A percentile compares a stretch with the other conserved stretches of the same genome.
Evolutionary conservation across 345 rosid species (phyloP).

Genomic region (Stellera chamaejasme): DNA sequence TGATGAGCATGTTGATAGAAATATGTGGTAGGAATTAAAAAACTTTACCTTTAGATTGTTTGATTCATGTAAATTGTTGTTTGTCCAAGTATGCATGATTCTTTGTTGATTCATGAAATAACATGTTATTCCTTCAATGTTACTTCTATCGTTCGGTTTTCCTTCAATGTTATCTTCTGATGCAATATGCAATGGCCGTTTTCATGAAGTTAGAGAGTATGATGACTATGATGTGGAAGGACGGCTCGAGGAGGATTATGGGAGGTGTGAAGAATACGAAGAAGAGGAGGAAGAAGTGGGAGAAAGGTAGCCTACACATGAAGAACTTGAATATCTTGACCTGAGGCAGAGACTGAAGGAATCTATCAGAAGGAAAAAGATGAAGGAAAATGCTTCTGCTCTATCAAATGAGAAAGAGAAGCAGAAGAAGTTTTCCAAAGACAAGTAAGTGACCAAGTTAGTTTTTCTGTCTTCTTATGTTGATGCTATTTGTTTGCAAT

Average conservation of each 20-base stretch:
- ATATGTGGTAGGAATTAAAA: no score
- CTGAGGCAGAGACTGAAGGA: conserved; percentile 64
- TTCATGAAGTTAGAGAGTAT: conserved; percentile 34
- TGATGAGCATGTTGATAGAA: no score
- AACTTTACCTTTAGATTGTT: no score
- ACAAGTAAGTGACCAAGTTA: conserved; percentile 41
- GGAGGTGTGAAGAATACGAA: conserved; percentile 22
- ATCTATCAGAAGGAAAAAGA: conserved; percentile 37
- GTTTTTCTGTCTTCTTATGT: background rate
- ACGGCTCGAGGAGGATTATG: conserved; percentile 28
- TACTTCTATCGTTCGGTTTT: no score
- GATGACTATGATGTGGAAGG: conserved; percentile 47
- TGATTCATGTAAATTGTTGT: no score
- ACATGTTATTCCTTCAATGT: no score
- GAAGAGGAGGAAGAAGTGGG: conserved; percentile 27
- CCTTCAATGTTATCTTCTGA: no score
- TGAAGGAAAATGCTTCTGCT: conserved; percentile 34
- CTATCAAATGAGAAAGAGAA: conserved; percentile 29
- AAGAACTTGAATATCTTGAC: conserved; percentile 51
- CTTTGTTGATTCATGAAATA: no score
- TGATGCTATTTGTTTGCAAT: background rate
- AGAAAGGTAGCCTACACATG: conserved; percentile 42
- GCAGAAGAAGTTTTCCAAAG: conserved; percentile 36
- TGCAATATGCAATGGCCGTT: background rate
- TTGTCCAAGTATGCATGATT: no score